Percentiles rank a stretch among this genome's conserved stretches.
Evolutionary conservation across 305 asterid genomes (phyloP).

Genomic region (Solanum hybrid): DNA sequence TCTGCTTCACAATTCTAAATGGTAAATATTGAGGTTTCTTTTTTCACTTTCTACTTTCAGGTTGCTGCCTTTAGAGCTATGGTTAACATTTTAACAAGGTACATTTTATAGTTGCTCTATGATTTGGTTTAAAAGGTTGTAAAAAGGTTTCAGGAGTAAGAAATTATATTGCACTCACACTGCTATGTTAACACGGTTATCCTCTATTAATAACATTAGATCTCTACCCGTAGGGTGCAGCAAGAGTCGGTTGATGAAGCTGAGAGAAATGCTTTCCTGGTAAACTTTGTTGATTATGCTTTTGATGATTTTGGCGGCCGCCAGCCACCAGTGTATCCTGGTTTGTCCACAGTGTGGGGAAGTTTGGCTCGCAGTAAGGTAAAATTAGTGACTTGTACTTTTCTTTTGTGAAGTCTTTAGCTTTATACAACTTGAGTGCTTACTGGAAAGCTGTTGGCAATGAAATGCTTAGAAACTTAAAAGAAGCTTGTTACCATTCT

Average conservation of each 20-base stretch:
- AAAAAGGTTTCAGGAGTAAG: background rate
- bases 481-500: background rate
- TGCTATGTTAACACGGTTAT: background rate
- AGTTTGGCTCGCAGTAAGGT: constrained; percentile 99
- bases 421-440: background rate
- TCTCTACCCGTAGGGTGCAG: constrained; percentile 54
- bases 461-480: background rate
- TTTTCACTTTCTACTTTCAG: constrained; percentile 34
- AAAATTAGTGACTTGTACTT: constrained; percentile 5
- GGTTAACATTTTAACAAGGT: constrained; percentile 99
- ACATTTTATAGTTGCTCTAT: constrained; percentile 2
- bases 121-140: background rate
- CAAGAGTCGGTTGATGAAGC: constrained; percentile 98
- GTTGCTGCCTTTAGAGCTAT: constrained; percentile 99
- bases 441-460: background rate
- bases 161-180: background rate
- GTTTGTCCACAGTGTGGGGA: constrained; percentile 98
- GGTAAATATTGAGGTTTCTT: background rate
- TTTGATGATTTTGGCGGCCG: constrained; percentile 98
- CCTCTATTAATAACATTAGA: background rate
- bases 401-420: constrained; percentile 6
- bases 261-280: constrained; percentile 87
- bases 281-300: constrained; percentile 88
- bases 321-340: constrained; percentile 97
- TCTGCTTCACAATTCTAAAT: background rate